These are phyloP conservation scores for Jackrogersella multiformis DNA, from an alignment of 495 filamentous ascomycete genomes.

Conservation along the genomic window DNA sequence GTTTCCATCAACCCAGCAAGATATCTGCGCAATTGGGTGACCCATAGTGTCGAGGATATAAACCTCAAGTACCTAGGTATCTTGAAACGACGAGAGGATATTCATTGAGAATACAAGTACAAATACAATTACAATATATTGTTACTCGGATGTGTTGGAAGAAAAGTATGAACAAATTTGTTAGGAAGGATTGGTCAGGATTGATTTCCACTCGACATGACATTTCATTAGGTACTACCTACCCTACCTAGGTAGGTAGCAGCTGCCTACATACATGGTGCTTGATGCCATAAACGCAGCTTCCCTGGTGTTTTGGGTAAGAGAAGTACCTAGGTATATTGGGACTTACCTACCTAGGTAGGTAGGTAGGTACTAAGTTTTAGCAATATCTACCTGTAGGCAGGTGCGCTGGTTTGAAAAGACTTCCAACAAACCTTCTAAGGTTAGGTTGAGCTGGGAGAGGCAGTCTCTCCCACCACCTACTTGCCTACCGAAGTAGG, in stretches of 20 bases:
- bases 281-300: no score
- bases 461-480: no score
- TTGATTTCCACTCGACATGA: background rate
- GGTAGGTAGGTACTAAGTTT: no score
- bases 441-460: no score
- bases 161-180: background rate
- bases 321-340: background rate
- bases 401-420: no score
- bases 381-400: no score
- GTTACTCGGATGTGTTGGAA: background rate
- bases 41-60: background rate
- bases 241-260: no score
- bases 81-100: background rate
- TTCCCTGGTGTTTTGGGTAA: background rate
- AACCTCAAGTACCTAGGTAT: background rate
- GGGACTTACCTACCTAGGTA: no score
- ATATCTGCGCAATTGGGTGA: conserved; percentile 35
- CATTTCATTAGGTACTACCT: background rate
- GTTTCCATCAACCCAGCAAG: conserved; percentile 30
- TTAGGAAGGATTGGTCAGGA: no score
- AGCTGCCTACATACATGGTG: background rate
- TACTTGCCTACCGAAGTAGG: no score
- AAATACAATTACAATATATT: background rate
- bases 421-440: no score
- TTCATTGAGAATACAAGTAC: background rate